phyloP scores from a whole-genome alignment of 2,329 filamentous ascomycete genomes.

The Penicillium olsonii region DNA sequence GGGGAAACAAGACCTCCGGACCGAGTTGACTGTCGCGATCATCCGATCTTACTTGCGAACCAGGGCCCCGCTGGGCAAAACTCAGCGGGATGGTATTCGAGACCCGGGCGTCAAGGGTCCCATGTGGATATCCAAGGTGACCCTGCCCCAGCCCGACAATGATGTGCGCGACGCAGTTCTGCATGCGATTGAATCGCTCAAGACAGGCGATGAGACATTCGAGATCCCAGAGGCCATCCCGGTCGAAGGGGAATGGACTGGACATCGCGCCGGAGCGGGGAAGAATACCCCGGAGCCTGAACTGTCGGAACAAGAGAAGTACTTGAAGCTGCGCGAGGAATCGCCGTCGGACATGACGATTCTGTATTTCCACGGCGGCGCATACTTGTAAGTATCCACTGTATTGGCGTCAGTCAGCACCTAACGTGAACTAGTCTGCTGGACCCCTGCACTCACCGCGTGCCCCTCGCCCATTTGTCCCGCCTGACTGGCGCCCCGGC shows the following conservation, averaged over 20 bases:
- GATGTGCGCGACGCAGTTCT: constrained; percentile 41
- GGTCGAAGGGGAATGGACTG: constrained; percentile 51
- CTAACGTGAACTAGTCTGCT: constrained; percentile 42
- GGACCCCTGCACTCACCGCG: constrained; percentile 48
- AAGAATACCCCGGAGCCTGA: constrained; percentile 42
- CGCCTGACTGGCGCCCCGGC: constrained; percentile 42
- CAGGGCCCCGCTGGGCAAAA: constrained; percentile 56
- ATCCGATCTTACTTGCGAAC: constrained; percentile 65
- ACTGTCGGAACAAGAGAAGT: constrained; percentile 47
- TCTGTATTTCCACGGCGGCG: constrained; percentile 51
- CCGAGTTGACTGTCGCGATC: constrained; percentile 70
- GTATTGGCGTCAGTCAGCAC: too few relatives aligned
- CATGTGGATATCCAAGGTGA: constrained; percentile 77
- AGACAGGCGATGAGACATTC: constrained; percentile 41
- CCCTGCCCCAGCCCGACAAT: constrained; percentile 59
- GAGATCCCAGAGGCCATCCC: constrained; percentile 35
- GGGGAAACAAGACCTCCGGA: constrained; percentile 76
- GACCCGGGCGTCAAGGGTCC: constrained; percentile 72
- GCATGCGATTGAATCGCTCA: constrained; percentile 42
- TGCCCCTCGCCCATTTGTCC: constrained; percentile 39
- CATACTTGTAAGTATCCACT: constrained; percentile 41
- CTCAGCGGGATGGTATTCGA: constrained; percentile 64
- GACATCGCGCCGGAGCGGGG: constrained; percentile 41
- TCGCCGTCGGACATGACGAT: constrained; percentile 44
- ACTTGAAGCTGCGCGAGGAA: constrained; percentile 41